Evolutionary conservation across 805 yeast genomes (phyloP), one percentile per base, ranked within the genome.

Genomic region (Candida railenensis): DNA sequence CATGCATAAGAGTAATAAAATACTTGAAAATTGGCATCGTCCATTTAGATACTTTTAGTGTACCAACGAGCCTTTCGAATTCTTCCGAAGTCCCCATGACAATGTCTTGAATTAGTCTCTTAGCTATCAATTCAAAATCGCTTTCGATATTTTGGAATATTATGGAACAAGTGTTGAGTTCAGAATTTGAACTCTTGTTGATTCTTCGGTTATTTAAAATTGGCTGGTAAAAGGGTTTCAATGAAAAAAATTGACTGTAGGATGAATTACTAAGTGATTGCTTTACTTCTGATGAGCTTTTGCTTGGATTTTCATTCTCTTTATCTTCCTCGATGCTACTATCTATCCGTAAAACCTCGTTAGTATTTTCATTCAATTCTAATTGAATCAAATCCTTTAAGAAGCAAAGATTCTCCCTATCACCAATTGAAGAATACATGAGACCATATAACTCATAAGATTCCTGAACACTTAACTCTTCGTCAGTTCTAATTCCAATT

Each of bases 101-200:
- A 15, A 67, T 54, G 22, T 59, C 59, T 49, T 71, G 75, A 20
- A 73, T 57, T 3, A 70, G 50, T 40, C 51, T 56, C 46, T 71
- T 72, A 5, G 66, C 70, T 40, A 67, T 56, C 0, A 47, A 40
- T 22, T 57, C 63, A 46, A 53, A 70, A 16, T 58, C 58, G 2
- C 41, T 42, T 2, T 44, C 34, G 3, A 51, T 9, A 2, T 3
- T 9, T 25, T 44, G 45, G 12, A 53, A 30, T 8, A 45, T 22
- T 9, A 40, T 34, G 2, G 52, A 42, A 9, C 59, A 32, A n/a
- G 41, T 33, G 22, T 51, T 46, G 37, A 67, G 49, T 21, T 64
- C 68, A 4, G 43, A 18, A 2, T 46, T 45, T 1, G 51, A 45
- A 8, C 47, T 40, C 34, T 51, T 54, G 14, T 56, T 54, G 14